Percentiles rank a stretch among this genome's conserved stretches.
phyloP scores from a whole-genome alignment of 495 filamentous ascomycete species.

The Penicillium ochrochloron region DNA sequence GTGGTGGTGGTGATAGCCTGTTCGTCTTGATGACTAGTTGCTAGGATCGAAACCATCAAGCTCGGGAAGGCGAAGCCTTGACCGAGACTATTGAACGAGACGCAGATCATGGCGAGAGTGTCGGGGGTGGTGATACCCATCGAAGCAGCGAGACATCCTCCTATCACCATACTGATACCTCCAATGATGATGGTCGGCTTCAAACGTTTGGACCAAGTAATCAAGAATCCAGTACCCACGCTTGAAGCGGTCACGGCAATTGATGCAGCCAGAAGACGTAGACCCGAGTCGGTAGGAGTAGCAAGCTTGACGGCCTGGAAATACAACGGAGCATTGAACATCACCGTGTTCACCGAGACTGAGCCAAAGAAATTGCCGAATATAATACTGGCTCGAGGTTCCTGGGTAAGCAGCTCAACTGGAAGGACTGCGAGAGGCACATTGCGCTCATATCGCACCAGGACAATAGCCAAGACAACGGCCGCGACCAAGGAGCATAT shows the following conservation, averaged over 20 bases:
- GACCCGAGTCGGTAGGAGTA: conserved; percentile 69
- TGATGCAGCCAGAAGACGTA: conserved; percentile 67
- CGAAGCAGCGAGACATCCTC: conserved; percentile 57
- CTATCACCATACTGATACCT: conserved; percentile 52
- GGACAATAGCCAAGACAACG: conserved; percentile 56
- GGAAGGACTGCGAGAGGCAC: conserved; percentile 75
- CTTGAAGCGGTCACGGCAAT: conserved; percentile 61
- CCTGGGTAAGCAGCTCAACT: conserved; percentile 59
- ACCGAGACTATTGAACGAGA: conserved; percentile 64
- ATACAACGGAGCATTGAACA: conserved; percentile 80
- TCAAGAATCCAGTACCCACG: conserved; percentile 69
- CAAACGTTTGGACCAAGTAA: conserved; percentile 66
- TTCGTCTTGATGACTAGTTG: conserved; percentile 67
- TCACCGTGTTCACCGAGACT: conserved; percentile 66
- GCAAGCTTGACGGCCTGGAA: conserved; percentile 81
- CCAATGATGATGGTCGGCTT: conserved; percentile 67
- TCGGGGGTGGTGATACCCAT: conserved; percentile 61
- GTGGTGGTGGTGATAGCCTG: conserved; percentile 78
- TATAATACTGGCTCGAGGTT: conserved; percentile 68
- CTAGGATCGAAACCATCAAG: conserved; percentile 69
- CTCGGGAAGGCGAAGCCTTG: conserved; percentile 68
- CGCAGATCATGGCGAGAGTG: conserved; percentile 62
- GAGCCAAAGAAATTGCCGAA: conserved; percentile 70
- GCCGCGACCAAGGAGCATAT: conserved; percentile 64
- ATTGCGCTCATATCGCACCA: conserved; percentile 64